phyloP scores from a whole-genome alignment of 768 basidiomycete genomes.

The Coprinopsis sp. region DNA sequence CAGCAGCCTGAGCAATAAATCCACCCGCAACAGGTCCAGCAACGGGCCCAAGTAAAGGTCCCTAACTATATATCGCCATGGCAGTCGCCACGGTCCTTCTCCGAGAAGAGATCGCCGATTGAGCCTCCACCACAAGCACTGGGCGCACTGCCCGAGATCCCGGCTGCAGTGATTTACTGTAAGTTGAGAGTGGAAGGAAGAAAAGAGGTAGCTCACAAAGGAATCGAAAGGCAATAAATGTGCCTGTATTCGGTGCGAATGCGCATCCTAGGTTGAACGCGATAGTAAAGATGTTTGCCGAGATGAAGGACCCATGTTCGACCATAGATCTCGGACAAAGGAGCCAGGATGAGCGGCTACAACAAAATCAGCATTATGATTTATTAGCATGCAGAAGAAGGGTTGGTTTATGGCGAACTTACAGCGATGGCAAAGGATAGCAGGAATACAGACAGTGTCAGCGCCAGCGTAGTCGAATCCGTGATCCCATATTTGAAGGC shows the following conservation, averaged over 20 bases:
- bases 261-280: constrained; percentile 65
- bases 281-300: constrained; percentile 52
- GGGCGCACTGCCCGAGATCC: constrained; percentile 60
- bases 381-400: neutral
- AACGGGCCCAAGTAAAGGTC: constrained; percentile 58
- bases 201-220: too few species aligned
- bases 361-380: neutral
- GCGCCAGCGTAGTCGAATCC: constrained; percentile 38
- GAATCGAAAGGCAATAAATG: constrained; percentile 60
- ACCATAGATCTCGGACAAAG: constrained; percentile 68
- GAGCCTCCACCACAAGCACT: constrained; percentile 61
- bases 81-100: constrained; percentile 49
- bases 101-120: constrained; percentile 63
- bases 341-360: constrained; percentile 56
- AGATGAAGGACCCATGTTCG: constrained; percentile 68
- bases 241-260: constrained; percentile 47
- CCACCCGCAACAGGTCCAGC: constrained; percentile 65
- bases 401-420: neutral
- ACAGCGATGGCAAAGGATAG: constrained; percentile 46
- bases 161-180: too few species aligned
- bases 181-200: too few species aligned
- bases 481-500: constrained; percentile 43
- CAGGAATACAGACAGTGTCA: constrained; percentile 55
- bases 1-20: constrained; percentile 48
- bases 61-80: constrained; percentile 65